phyloP scores from a whole-genome alignment of 2,329 filamentous ascomycete genomes.

The Cytospora chrysosperma region DNA sequence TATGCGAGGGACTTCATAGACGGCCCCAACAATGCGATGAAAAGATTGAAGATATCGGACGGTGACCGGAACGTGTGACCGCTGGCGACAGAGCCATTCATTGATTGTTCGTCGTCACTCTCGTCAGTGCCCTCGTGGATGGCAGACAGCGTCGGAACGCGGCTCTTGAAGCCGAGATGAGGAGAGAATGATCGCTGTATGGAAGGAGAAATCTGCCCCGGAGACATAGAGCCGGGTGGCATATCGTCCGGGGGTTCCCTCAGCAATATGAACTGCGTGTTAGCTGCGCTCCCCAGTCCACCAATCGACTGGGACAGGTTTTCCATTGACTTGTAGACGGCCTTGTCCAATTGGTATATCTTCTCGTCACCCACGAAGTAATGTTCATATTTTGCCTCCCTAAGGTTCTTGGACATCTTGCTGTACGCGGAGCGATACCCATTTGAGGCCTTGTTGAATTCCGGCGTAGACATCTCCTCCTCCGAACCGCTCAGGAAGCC shows the following conservation, averaged over 20 bases:
- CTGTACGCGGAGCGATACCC: slow-evolving; percentile 67
- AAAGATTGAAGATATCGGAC: slow-evolving; percentile 85
- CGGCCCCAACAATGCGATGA: slow-evolving; percentile 84
- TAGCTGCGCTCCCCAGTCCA: slow-evolving; percentile 83
- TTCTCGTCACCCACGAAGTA: slow-evolving; percentile 77
- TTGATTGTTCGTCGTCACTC: slow-evolving; percentile 45
- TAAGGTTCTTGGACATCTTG: slow-evolving; percentile 72
- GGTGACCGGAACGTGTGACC: slow-evolving; percentile 55
- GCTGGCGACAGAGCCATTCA: slow-evolving; percentile 23
- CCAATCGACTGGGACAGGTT: slow-evolving; percentile 84
- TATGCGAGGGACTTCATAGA: slow-evolving; percentile 96
- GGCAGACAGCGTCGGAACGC: slow-evolving; percentile 50
- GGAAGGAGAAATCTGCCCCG: slow-evolving; percentile 34
- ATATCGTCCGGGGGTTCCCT: slow-evolving; percentile 54
- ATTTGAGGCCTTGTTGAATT: slow-evolving; percentile 61
- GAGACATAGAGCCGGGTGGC: slow-evolving; percentile 34
- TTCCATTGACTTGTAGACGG: slow-evolving; percentile 80
- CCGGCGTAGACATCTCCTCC: slow-evolving; percentile 66
- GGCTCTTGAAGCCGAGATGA: slow-evolving; percentile 38
- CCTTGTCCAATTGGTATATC: slow-evolving; percentile 75
- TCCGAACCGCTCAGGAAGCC: slow-evolving; percentile 84
- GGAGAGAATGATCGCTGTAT: slow-evolving; percentile 31
- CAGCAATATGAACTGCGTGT: slow-evolving; percentile 83
- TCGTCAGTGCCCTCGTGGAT: slow-evolving; percentile 65
- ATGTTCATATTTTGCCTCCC: slow-evolving; percentile 87